A percentile compares a stretch with the other conserved stretches of the same genome.
Conservation (phyloP, 352 stramenopile species). For the Phytophthora cactorum region DNA sequence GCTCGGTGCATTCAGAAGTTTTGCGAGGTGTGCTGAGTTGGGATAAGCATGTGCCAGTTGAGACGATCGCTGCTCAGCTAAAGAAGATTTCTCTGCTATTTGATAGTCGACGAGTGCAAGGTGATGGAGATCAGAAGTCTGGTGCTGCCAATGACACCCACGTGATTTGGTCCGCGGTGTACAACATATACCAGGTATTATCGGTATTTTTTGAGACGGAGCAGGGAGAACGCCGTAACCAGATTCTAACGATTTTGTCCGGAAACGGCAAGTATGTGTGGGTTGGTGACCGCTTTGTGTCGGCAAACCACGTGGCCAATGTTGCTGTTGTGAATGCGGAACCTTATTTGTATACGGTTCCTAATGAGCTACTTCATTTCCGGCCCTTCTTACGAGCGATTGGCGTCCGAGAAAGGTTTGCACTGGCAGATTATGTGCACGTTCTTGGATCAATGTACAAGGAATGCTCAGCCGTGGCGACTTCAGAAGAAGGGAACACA, state of each 20-base stretch:
- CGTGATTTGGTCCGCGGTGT: constrained; percentile 58
- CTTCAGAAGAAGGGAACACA: constrained; percentile 13
- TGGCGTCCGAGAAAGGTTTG: constrained; percentile 68
- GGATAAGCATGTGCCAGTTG: constrained; percentile 41
- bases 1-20: constrained; percentile 45
- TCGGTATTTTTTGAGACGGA: constrained; percentile 68
- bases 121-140: constrained; percentile 2
- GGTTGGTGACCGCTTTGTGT: constrained; percentile 67
- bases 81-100: constrained; percentile 56
- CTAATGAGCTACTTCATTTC: constrained; percentile 71
- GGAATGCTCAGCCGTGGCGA: constrained; percentile 33
- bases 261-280: constrained; percentile 62
- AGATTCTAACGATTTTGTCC: constrained; percentile 46
- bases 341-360: constrained; percentile 67
- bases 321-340: constrained; percentile 60
- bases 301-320: constrained; percentile 55
- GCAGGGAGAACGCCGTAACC: constrained; percentile 16
- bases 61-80: constrained; percentile 57
- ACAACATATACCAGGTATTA: constrained; percentile 62
- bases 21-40: constrained; percentile 55
- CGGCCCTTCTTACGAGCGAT: constrained; percentile 64
- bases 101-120: constrained; percentile 8
- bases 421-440: constrained; percentile 61
- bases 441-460: constrained; percentile 61
- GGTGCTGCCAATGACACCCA: constrained; percentile 38